phyloP scores from a whole-genome alignment of 2,329 filamentous ascomycete genomes.

The Alternaria conjuncta region DNA sequence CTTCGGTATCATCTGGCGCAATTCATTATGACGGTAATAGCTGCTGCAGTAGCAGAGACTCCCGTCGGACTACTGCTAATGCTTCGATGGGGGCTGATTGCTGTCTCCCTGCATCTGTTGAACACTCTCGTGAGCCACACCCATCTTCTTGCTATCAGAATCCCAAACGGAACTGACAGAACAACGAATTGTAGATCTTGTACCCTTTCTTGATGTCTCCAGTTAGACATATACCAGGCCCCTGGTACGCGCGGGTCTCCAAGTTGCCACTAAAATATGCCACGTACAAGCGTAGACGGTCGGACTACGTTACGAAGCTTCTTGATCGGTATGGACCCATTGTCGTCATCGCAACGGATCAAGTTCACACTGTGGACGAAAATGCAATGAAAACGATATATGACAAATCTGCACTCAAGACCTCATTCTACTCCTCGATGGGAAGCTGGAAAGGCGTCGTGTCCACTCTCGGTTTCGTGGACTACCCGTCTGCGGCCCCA shows the following conservation, averaged over 20 bases:
- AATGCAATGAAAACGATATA: slow-evolving; percentile 11
- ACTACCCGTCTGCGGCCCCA: slow-evolving; percentile 7
- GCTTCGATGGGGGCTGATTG: background rate
- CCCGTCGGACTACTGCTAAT: background rate
- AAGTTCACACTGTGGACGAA: slow-evolving; percentile 7
- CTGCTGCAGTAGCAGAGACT: background rate
- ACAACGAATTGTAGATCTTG: background rate
- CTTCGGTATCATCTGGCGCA: background rate
- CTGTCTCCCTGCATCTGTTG: background rate
- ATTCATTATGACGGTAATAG: background rate
- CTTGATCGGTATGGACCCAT: slow-evolving; percentile 6
- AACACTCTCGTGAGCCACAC: background rate
- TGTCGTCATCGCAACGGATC: slow-evolving; percentile 4
- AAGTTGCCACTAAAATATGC: slow-evolving; percentile 7
- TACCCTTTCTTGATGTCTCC: slow-evolving; percentile 9
- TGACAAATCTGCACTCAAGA: slow-evolving; percentile 6
- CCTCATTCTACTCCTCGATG: slow-evolving; percentile 7
- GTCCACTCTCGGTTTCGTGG: slow-evolving; percentile 8
- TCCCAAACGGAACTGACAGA: background rate
- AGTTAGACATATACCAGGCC: slow-evolving; percentile 8
- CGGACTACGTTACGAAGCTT: slow-evolving; percentile 4
- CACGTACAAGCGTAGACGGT: slow-evolving; percentile 1
- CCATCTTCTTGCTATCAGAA: background rate
- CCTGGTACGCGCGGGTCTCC: slow-evolving; percentile 6
- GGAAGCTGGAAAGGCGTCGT: slow-evolving; percentile 9